Conservation (phyloP, 352 stramenopile species). For the Globisporangium radiosum region DNA sequence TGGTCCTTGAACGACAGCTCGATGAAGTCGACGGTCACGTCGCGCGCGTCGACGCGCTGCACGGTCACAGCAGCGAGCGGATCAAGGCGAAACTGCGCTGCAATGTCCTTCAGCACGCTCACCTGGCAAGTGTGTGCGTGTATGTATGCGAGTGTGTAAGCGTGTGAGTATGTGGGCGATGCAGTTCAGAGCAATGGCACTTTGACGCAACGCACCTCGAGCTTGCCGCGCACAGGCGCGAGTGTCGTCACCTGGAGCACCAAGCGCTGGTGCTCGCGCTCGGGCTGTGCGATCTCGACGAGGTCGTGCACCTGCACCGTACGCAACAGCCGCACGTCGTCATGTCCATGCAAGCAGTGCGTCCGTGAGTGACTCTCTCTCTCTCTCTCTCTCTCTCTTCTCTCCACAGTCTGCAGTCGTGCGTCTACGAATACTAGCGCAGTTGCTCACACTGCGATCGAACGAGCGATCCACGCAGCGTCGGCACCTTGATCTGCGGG, state of each 20-base stretch:
- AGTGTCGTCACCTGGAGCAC: conserved; percentile 62
- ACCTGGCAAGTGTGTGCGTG: conserved; percentile 20
- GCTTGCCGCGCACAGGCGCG: conserved; percentile 54
- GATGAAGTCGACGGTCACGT: conserved; percentile 76
- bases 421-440: too few relatives aligned
- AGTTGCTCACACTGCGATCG: too few relatives aligned
- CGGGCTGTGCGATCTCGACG: conserved; percentile 52
- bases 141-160: background rate
- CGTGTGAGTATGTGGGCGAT: too few relatives aligned
- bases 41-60: conserved; percentile 42
- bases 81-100: conserved; percentile 67
- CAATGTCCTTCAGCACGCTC: conserved; percentile 70
- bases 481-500: too few relatives aligned
- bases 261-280: conserved; percentile 50
- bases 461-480: too few relatives aligned
- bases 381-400: too few relatives aligned
- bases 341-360: too few relatives aligned
- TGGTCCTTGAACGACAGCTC: conserved; percentile 89
- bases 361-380: too few relatives aligned
- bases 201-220: conserved; percentile 26
- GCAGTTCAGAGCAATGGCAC: too few relatives aligned
- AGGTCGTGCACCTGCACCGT: conserved; percentile 33
- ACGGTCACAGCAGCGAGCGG: conserved; percentile 49
- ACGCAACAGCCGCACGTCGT: too few relatives aligned
- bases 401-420: too few relatives aligned